phyloP scores from a whole-genome alignment of 192 early-diverging fungal genomes.

The Funneliformis mosseae region DNA sequence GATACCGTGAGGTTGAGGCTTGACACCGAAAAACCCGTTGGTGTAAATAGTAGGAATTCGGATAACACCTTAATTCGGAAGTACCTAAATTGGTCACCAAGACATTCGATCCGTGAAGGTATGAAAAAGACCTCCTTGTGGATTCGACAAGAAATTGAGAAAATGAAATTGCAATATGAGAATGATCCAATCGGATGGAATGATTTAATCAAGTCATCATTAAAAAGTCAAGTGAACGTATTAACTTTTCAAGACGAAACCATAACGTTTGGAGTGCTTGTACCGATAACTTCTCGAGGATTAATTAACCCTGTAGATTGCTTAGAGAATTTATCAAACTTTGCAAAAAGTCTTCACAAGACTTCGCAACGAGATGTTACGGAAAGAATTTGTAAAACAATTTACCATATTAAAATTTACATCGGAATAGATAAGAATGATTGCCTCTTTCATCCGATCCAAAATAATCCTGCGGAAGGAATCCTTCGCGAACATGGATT shows the following conservation, averaged over 20 bases:
- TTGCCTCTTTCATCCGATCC: not conserved
- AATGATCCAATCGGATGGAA: not conserved
- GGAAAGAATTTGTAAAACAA: not conserved
- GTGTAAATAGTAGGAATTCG: slow-evolving; percentile 1
- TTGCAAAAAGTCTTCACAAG: not conserved
- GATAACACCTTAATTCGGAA: not conserved
- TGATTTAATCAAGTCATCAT: not conserved
- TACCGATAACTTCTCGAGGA: slow-evolving; percentile 1
- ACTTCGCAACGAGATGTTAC: not conserved
- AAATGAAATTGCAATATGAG: not conserved
- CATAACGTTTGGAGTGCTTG: not conserved
- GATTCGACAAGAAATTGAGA: not conserved
- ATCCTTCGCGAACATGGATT: not conserved
- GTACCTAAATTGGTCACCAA: not conserved
- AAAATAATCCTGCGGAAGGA: not conserved
- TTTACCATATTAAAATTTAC: not conserved
- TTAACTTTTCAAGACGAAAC: not conserved
- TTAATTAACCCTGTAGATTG: not conserved
- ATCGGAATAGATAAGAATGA: not conserved
- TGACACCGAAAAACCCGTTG: not conserved
- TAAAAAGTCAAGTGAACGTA: not conserved
- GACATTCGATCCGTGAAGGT: not conserved
- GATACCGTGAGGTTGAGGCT: not conserved
- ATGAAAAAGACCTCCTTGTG: not conserved
- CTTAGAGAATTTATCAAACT: not conserved